Percentiles rank a stretch among this genome's conserved stretches.
Conservation (phyloP, 164 flowering plant genomes). For the Aristolochia contorta region DNA sequence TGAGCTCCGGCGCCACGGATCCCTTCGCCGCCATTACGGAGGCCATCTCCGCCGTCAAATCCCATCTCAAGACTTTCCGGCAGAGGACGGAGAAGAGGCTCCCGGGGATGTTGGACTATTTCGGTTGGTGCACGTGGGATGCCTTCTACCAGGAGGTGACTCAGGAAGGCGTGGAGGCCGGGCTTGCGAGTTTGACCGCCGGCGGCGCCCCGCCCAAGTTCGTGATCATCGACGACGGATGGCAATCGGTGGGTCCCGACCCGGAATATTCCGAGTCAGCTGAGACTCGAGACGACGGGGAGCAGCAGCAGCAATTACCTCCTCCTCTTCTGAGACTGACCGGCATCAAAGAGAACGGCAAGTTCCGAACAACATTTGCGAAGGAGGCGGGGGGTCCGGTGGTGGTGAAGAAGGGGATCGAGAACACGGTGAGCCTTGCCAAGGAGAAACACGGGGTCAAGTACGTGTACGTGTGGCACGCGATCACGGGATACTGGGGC, state of each 20-base stretch:
- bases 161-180: conserved; percentile 82
- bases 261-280: conserved; percentile 3
- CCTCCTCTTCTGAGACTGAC: conserved; percentile 52
- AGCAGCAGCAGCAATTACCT: conserved; percentile 9
- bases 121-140: conserved; percentile 99
- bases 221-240: conserved; percentile 93
- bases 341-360: conserved; percentile 69
- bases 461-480: conserved; percentile 93
- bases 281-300: not conserved
- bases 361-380: conserved; percentile 66
- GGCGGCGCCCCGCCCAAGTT: conserved; percentile 80
- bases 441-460: conserved; percentile 73
- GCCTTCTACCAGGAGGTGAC: conserved; percentile 92
- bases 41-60: conserved; percentile 52
- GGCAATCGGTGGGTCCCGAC: conserved; percentile 77
- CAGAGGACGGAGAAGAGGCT: conserved; percentile 73
- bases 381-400: conserved; percentile 53
- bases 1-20: conserved; percentile 60
- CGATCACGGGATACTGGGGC: conserved; percentile 96
- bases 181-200: conserved; percentile 45
- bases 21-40: conserved; percentile 58
- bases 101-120: conserved; percentile 71
- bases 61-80: conserved; percentile 62
- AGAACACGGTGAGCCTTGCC: conserved; percentile 57
- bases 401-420: conserved; percentile 58